These are phyloP conservation scores for Citrus sp. DNA, from an alignment of 345 rosid species.

Conservation along the genomic window DNA sequence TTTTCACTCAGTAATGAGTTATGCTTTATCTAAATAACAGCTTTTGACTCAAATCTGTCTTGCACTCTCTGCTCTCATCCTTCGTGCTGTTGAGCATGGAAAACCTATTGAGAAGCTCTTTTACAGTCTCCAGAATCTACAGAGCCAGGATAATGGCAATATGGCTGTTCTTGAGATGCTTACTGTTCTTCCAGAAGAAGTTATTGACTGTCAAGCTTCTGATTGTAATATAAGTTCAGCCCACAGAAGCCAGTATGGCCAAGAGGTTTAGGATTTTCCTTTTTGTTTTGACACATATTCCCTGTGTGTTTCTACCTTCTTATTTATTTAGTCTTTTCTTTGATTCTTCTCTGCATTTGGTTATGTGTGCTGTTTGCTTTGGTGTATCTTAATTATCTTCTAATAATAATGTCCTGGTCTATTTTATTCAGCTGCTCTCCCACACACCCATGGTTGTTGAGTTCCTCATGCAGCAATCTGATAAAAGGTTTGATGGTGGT, in stretches of 20 bases:
- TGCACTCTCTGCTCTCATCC: conserved; percentile 82
- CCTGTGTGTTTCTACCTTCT: conserved; percentile 18
- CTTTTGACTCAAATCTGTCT: conserved; percentile 93
- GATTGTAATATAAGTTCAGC: conserved; percentile 53
- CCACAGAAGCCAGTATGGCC: conserved; percentile 57
- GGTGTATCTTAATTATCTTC: conserved; percentile 6
- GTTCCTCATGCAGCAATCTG: conserved; percentile 84
- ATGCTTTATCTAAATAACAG: conserved; percentile 41
- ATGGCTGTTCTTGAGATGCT: conserved; percentile 89
- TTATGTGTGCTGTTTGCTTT: background rate
- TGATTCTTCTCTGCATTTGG: background rate
- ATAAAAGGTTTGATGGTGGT: conserved; percentile 45
- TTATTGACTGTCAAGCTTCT: conserved; percentile 57
- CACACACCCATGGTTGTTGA: conserved; percentile 83
- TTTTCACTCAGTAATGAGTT: background rate
- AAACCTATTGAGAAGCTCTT: conserved; percentile 84
- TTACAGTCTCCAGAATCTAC: conserved; percentile 74
- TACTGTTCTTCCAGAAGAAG: conserved; percentile 93
- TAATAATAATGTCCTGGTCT: conserved; percentile 2
- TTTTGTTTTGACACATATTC: background rate
- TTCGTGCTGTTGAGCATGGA: conserved; percentile 66
- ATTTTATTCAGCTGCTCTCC: conserved; percentile 60
- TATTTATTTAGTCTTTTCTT: background rate
- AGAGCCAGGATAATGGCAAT: conserved; percentile 72
- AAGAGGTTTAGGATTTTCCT: conserved; percentile 45